phyloP scores from a whole-genome alignment of 1,284 basidiomycete genomes.

The Cryptococcus wingfieldii region DNA sequence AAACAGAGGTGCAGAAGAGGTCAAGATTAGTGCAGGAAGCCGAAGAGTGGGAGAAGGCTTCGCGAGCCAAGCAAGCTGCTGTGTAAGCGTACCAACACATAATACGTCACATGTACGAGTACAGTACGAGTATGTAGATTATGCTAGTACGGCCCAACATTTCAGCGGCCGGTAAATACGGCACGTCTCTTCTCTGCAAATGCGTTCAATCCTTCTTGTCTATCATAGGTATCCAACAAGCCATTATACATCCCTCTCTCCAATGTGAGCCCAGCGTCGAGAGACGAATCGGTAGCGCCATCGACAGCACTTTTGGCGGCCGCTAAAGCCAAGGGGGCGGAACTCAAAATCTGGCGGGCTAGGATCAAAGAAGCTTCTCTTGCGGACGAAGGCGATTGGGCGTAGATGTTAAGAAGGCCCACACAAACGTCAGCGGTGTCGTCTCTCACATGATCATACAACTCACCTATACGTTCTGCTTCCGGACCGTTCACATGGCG shows the following conservation, averaged over 20 bases:
- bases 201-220: constrained; percentile 77
- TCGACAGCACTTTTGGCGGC: constrained; percentile 88
- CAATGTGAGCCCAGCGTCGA: constrained; percentile 80
- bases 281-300: constrained; percentile 66
- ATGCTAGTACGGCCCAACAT: neutral
- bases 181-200: constrained; percentile 85
- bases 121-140: neutral
- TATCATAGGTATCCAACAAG: constrained; percentile 71
- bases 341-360: constrained; percentile 36
- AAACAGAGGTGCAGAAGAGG: constrained; percentile 11
- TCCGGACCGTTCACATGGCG: constrained; percentile 62
- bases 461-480: constrained; percentile 69
- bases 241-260: constrained; percentile 82
- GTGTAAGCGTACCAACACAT: constrained; percentile 1
- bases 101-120: neutral
- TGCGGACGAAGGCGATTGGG: constrained; percentile 46
- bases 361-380: constrained; percentile 30
- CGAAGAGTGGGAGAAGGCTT: constrained; percentile 38
- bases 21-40: constrained; percentile 31
- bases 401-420: constrained; percentile 54
- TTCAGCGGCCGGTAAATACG: constrained; percentile 62
- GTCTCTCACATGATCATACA: neutral
- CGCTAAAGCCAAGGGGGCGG: constrained; percentile 76
- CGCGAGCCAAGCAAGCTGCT: constrained; percentile 9
- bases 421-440: neutral